phyloP scores from a whole-genome alignment of 306 rosid genomes.

The Carpinus viminea region DNA sequence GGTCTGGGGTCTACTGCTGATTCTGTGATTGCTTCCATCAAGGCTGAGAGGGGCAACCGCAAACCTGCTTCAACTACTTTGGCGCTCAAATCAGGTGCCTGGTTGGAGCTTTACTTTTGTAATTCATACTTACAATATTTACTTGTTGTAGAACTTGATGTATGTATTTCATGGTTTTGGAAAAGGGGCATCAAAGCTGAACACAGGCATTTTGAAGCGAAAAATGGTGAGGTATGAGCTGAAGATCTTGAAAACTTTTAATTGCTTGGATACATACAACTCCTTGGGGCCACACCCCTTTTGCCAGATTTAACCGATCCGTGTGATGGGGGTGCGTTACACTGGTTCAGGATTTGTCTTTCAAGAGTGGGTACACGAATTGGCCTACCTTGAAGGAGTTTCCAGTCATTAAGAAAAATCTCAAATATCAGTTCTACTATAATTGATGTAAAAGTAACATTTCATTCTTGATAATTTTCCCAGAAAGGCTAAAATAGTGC shows the following conservation, averaged over 20 bases:
- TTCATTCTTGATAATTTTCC: conserved; percentile 16
- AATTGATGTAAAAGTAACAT: conserved; percentile 22
- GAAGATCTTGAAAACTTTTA: conserved; percentile 25
- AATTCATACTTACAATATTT: conserved; percentile 14
- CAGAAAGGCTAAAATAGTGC: conserved; percentile 84
- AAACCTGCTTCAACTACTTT: conserved; percentile 59
- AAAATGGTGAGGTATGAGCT: conserved; percentile 70
- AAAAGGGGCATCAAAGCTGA: conserved; percentile 72
- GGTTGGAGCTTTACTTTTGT: conserved; percentile 12
- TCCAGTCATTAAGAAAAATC: neutral
- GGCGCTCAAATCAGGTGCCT: conserved; percentile 71
- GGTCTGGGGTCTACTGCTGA: conserved; percentile 91
- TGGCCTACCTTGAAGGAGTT: too few relatives aligned
- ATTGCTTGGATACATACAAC: neutral
- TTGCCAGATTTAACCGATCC: too few relatives aligned
- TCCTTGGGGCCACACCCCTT: too few relatives aligned
- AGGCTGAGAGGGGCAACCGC: conserved; percentile 84
- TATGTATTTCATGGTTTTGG: conserved; percentile 31
- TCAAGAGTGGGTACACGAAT: too few relatives aligned
- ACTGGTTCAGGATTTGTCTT: too few relatives aligned
- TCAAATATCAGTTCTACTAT: conserved; percentile 6
- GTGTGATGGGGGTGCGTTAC: too few relatives aligned
- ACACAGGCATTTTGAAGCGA: conserved; percentile 62
- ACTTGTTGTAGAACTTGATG: conserved; percentile 14
- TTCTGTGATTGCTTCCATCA: conserved; percentile 82